Evolutionary conservation across 1,284 basidiomycete species (phyloP), one percentile per base, ranked within the genome.

Genomic region (Neonothopanus nambi): DNA sequence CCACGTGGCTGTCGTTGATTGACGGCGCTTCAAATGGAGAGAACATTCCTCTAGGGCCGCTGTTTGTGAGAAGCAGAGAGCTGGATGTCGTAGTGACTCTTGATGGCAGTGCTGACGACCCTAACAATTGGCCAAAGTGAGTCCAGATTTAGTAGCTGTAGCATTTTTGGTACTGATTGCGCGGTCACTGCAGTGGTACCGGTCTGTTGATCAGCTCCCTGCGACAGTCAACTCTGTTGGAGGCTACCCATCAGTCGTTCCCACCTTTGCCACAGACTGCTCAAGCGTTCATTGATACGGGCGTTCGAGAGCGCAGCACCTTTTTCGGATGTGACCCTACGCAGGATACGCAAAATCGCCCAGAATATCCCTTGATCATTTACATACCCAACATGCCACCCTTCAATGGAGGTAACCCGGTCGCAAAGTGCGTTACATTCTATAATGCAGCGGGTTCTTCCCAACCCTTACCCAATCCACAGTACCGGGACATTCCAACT

Each of bases 251-350:
- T 63, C 81, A 84, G 56, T 65, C 65, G 23, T 84, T 88, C 63
- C 86, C 86, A 12, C 80, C 82, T 2, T 77, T 87, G 45, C 86
- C 85, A n/a, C 62, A 66, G 2, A 73, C 69, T 13, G 59, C 73
- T 1, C 72, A 76, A 13, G 79, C 78, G 5, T 89, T 89, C 62
- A 63, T 89, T 45, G 69, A 73, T 12, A 79, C 78, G 7, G 90
- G 90, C 13, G 74, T 87, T 9, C 87, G 85, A 65, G 74, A 75
- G 37, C 78, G 89, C 17, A 81, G 89, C 5, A 85, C 85, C 0
- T 91, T 92, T 68, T 92, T 91, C 68, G 89, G 89, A 1, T 91
- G 89, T 63, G 69, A 84, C 61, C 82, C 83, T 11, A 64, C 44
- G n/a, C 30, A 11, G 30, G 68, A 39, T n/a, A n/a, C n/a, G n/a